Conservation (phyloP, 2,329 filamentous ascomycete species). For the Daldinia eschscholtzii region DNA sequence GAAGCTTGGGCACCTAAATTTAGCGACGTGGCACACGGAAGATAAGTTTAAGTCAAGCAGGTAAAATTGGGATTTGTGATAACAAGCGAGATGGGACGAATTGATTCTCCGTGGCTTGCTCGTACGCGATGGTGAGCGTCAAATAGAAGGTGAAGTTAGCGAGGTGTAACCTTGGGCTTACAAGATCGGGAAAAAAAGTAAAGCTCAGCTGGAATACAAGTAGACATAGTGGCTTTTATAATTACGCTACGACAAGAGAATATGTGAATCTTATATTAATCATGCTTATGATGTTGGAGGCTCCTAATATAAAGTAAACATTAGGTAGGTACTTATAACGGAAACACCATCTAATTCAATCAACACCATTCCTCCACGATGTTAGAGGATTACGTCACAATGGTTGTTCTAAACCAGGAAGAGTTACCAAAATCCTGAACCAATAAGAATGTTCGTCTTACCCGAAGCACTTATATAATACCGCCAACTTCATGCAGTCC, state of each 20-base stretch:
- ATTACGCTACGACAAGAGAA: background rate
- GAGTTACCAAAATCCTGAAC: background rate
- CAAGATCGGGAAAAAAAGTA: background rate
- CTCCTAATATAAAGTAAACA: background rate
- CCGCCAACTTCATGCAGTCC: background rate
- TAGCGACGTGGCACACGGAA: background rate
- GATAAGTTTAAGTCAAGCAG: background rate
- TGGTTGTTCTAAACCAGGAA: background rate
- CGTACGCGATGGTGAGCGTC: background rate
- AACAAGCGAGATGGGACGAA: constrained; percentile 6
- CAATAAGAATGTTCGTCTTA: constrained; percentile 14
- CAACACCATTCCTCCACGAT: background rate
- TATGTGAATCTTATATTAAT: background rate
- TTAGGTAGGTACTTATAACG: background rate
- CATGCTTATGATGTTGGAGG: background rate
- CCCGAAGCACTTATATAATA: background rate
- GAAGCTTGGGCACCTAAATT: background rate
- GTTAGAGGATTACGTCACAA: background rate
- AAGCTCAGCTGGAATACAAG: background rate
- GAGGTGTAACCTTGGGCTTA: background rate
- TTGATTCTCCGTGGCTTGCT: background rate
- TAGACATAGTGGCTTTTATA: background rate
- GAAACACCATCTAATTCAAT: background rate
- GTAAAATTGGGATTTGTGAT: background rate
- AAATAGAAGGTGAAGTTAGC: background rate